Evolutionary conservation across 768 basidiomycete genomes (phyloP).

Genomic region (Punctularia strigosozonata): DNA sequence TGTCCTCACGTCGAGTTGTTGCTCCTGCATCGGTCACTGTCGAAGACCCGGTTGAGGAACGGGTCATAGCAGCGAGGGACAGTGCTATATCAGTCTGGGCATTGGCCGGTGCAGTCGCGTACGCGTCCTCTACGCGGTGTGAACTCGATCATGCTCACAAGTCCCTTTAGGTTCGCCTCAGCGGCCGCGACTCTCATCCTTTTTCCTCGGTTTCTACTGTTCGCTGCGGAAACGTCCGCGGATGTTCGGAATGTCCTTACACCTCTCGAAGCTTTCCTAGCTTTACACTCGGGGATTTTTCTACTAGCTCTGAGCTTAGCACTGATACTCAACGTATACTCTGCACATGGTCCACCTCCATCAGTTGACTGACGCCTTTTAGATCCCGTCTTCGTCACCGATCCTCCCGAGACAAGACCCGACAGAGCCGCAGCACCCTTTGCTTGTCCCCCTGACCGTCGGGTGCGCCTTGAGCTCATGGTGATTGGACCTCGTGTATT

Average conservation of each 20-base stretch:
- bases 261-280: slow-evolving; percentile 57
- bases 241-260: slow-evolving; percentile 37
- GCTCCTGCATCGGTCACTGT: too few relatives aligned
- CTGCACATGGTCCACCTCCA: background rate
- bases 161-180: slow-evolving; percentile 10
- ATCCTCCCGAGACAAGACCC: slow-evolving; percentile 16
- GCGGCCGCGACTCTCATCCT: slow-evolving; percentile 21
- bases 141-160: background rate
- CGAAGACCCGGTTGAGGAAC: too few relatives aligned
- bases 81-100: background rate
- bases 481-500: too few relatives aligned
- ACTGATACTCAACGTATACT: slow-evolving; percentile 45
- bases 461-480: slow-evolving; percentile 38
- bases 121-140: background rate
- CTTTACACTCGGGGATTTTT: slow-evolving; percentile 53
- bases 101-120: background rate
- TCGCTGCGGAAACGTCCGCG: slow-evolving; percentile 38
- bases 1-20: too few relatives aligned
- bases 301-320: slow-evolving; percentile 42
- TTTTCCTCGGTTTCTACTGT: slow-evolving; percentile 57
- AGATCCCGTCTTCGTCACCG: slow-evolving; percentile 35
- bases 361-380: background rate
- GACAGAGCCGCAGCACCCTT: slow-evolving; percentile 36
- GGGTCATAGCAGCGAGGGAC: too few relatives aligned
- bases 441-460: slow-evolving; percentile 48